Percentiles rank a stretch among this genome's conserved stretches.
Conservation (phyloP, 1,139 yeast genomes). For the Lodderomyces elongisporus region DNA sequence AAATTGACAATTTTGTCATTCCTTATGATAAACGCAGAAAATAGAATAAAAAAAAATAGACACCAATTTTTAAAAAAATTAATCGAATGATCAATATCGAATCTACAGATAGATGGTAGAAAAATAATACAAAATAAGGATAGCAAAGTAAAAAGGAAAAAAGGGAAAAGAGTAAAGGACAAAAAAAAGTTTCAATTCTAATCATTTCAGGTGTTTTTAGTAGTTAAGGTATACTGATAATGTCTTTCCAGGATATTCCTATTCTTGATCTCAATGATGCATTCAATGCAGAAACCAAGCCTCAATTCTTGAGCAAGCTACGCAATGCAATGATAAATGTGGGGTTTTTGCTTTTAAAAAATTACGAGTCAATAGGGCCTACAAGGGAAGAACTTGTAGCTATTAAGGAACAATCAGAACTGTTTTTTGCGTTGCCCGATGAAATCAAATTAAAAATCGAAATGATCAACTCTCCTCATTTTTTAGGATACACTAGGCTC, state of each 20-base stretch:
- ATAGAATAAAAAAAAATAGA: too few species aligned
- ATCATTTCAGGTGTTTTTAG: too few species aligned
- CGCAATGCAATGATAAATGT: conserved; percentile 54
- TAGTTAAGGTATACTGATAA: too few species aligned
- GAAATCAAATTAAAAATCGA: conserved; percentile 48
- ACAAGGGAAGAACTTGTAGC: conserved; percentile 29
- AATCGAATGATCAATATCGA: too few species aligned
- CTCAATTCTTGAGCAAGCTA: conserved; percentile 40
- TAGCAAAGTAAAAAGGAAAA: too few species aligned
- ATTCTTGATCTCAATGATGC: conserved; percentile 31
- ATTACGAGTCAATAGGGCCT: conserved; percentile 38
- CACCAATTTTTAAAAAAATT: too few species aligned
- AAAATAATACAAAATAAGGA: too few species aligned
- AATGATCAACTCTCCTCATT: conserved; percentile 62
- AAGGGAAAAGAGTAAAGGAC: too few species aligned
- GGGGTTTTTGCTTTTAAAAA: conserved; percentile 54
- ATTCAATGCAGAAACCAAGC: conserved; percentile 33
- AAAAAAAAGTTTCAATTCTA: too few species aligned
- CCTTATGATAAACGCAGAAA: too few species aligned
- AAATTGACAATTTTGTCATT: too few species aligned
- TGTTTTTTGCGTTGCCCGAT: conserved; percentile 52
- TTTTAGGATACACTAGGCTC: conserved; percentile 60
- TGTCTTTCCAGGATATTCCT: conserved; percentile 31
- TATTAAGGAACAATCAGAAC: conserved; percentile 38
- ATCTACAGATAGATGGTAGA: too few species aligned